These are phyloP conservation scores for Acrodontium crateriforme DNA, from an alignment of 2,329 filamentous ascomycete genomes.

Conservation along the genomic window DNA sequence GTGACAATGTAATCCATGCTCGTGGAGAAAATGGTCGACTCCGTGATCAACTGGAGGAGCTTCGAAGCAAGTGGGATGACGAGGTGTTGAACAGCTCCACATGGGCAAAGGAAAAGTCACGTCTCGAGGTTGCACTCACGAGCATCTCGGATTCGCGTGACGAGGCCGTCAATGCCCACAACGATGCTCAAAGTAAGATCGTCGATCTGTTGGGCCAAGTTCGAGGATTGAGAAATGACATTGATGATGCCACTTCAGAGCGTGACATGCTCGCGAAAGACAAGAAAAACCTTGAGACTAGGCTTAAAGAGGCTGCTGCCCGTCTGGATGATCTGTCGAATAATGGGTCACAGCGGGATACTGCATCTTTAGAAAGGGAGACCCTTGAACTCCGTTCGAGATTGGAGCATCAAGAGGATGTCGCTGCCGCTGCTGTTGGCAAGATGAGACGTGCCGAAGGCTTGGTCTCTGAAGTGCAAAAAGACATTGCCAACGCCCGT, in stretches of 20 bases:
- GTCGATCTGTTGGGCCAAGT: conserved; percentile 84
- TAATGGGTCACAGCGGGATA: conserved; percentile 73
- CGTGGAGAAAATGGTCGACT: conserved; percentile 73
- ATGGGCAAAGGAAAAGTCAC: conserved; percentile 94
- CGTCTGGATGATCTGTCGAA: conserved; percentile 71
- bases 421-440: conserved; percentile 78
- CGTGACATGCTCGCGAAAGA: conserved; percentile 74
- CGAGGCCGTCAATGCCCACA: conserved; percentile 84
- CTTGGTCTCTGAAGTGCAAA: conserved; percentile 75
- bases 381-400: conserved; percentile 78
- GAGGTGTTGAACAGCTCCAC: conserved; percentile 95
- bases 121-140: conserved; percentile 76
- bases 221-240: conserved; percentile 62
- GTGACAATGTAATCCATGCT: conserved; percentile 76
- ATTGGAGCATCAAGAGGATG: conserved; percentile 85
- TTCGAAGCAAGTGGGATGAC: conserved; percentile 94
- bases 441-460: conserved; percentile 95
- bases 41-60: conserved; percentile 89
- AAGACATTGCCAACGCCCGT: conserved; percentile 75
- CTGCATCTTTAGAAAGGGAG: conserved; percentile 76
- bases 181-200: conserved; percentile 86
- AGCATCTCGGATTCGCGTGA: conserved; percentile 85
- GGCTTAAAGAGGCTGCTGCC: conserved; percentile 74
- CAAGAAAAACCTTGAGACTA: conserved; percentile 76
- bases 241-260: conserved; percentile 77